Base-by-base conservation (phyloP, 345 rosid species). In the Lumnitzera littorea region DNA sequence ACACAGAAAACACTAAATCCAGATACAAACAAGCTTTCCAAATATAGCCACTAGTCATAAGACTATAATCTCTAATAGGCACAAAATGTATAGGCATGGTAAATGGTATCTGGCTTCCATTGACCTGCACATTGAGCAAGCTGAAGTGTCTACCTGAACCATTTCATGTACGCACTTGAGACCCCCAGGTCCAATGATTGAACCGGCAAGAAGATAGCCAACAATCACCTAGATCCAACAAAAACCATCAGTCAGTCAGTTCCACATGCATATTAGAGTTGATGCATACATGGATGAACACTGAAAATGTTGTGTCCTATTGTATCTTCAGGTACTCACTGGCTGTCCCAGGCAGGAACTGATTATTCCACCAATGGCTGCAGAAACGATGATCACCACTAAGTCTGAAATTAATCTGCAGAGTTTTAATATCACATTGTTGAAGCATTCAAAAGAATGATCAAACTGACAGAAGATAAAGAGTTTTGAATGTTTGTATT, bases 291-390 rank as follows among this genome's bases (percentile, higher is more conserved):
- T 13, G 46, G 11, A 43, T 57, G 17, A 41, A 36, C 24, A 24
- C 46, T 24, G 56, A 17, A 53, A 53, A 24, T n/a, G n/a, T n/a
- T 23, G 17, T 15, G 2, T 15, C n/a, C 15, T 15, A 23, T 56
- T 67, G 54, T 29, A 51, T 55, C 23, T 15, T n/a, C 9, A 69
- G 53, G 61, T 72, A 66, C 97, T 73, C 64, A 94, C 97, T 77
- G 99, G 97, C 75, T 95, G 97, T 63, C 99, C 99, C 74, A 95
- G 77, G 63, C 96, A 88, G 15, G 99, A 90, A 77, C 87, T 91
- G 66, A 88, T 29, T 57, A 95, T 95, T 71, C 99, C 99, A 67
- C 96, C 99, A 67, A 91, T 83, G 13, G 99, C 97, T 67, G 96
- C 99, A 79, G 91, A 95, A 82, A 95, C 97, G 58, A 91, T 91